A percentile compares a stretch with the other conserved stretches of the same genome.
These are phyloP conservation scores for Athelia sp. DNA, from an alignment of 1,284 basidiomycete species.

Conservation along the genomic window DNA sequence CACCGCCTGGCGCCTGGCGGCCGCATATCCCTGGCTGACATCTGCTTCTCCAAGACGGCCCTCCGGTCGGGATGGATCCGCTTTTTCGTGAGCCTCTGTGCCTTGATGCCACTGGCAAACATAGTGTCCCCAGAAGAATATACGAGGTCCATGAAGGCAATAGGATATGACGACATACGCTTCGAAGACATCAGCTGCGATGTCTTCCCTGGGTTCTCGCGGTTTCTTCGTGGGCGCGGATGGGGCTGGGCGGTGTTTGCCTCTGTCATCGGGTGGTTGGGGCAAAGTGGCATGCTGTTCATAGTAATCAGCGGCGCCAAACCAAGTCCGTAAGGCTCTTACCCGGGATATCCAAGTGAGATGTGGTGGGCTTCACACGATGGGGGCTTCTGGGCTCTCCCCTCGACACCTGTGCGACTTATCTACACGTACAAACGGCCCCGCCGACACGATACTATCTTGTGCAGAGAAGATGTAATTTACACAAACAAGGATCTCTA, in stretches of 20 bases:
- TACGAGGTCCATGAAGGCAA: slow-evolving; percentile 32
- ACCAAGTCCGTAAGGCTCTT: background rate
- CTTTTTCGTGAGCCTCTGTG: slow-evolving; percentile 15
- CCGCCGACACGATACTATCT: too few species aligned
- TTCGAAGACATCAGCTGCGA: slow-evolving; percentile 56
- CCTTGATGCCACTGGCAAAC: slow-evolving; percentile 52
- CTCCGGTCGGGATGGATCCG: slow-evolving; percentile 19
- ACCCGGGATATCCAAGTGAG: too few species aligned
- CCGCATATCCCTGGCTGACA: slow-evolving; percentile 59
- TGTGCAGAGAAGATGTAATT: too few species aligned
- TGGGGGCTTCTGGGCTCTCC: too few species aligned
- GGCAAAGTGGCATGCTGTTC: slow-evolving; percentile 44
- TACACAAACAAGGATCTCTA: too few species aligned
- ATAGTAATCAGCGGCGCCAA: slow-evolving; percentile 37
- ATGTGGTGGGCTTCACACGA: too few species aligned
- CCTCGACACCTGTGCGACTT: too few species aligned
- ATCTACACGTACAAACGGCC: too few species aligned
- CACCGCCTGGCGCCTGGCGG: slow-evolving; percentile 44
- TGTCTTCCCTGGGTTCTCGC: slow-evolving; percentile 57
- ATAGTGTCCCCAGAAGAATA: slow-evolving; percentile 45
- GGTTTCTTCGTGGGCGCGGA: slow-evolving; percentile 41
- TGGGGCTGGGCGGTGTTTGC: slow-evolving; percentile 42
- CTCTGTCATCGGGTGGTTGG: slow-evolving; percentile 33
- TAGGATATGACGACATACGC: slow-evolving; percentile 51
- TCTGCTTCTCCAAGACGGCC: slow-evolving; percentile 38